phyloP scores from a whole-genome alignment of 2,329 filamentous ascomycete genomes.

The Sporothrix euskadiensis region DNA sequence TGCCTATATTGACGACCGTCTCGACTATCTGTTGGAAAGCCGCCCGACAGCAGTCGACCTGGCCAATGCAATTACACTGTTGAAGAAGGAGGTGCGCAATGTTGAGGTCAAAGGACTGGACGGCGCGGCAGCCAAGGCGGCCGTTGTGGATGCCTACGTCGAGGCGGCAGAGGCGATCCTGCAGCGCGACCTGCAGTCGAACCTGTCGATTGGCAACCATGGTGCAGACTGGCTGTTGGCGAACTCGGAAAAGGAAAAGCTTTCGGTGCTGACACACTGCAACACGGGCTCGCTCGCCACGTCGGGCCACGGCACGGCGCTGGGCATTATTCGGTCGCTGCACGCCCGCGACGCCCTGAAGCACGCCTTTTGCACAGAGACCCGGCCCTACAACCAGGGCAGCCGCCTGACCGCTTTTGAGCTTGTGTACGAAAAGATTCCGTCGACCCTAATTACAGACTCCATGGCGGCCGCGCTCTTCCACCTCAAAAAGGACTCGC shows the following conservation, averaged over 20 bases:
- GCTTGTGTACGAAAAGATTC: constrained; percentile 89
- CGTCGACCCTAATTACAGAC: constrained; percentile 88
- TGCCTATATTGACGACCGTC: constrained; percentile 69
- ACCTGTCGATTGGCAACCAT: constrained; percentile 77
- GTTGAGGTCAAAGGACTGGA: constrained; percentile 45
- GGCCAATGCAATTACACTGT: constrained; percentile 80
- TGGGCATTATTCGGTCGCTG: constrained; percentile 89
- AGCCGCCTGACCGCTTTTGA: constrained; percentile 94
- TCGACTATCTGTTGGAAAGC: constrained; percentile 85
- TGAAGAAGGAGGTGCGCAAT: constrained; percentile 64
- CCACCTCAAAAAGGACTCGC: constrained; percentile 57
- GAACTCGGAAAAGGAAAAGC: constrained; percentile 42
- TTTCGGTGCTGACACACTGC: constrained; percentile 94
- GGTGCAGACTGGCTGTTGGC: constrained; percentile 79
- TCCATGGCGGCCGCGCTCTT: constrained; percentile 94
- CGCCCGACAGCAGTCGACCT: constrained; percentile 94
- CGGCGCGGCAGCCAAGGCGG: constrained; percentile 48
- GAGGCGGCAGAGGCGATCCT: constrained; percentile 82
- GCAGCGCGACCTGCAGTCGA: constrained; percentile 81
- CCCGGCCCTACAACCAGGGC: constrained; percentile 95
- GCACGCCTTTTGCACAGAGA: constrained; percentile 95
- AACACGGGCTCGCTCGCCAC: constrained; percentile 97
- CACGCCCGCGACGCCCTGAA: constrained; percentile 65
- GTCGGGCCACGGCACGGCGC: constrained; percentile 93
- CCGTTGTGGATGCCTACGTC: constrained; percentile 71